Evolutionary conservation across 2,329 filamentous ascomycete species (phyloP), one percentile per base, ranked within the genome.

Genomic region (Byssothecium circinans): DNA sequence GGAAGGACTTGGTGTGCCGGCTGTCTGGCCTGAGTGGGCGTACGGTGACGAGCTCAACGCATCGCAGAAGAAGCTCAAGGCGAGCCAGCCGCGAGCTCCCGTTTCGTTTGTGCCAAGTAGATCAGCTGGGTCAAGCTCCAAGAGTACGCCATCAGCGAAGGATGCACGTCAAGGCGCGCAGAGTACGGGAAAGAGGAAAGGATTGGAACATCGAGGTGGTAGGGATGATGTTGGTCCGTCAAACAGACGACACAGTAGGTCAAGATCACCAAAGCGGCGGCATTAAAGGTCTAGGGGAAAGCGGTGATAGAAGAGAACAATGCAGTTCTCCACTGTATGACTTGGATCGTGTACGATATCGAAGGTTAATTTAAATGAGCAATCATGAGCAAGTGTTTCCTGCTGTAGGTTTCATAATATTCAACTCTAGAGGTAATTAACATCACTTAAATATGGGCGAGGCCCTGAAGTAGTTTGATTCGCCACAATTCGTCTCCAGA

Each of bases 1-100:
- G 14, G 55, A 64, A 8, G 64, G 67, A 8, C 45, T 75, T 7
- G 74, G 65, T 4, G 68, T 77, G n/a, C 67, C 71, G 3, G 55
- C 60, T 2, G 52, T 44, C 7, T 78, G 74, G 62, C 71, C 73
- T 8, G 59, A 70, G 14, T 74, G 70, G 61, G 73, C 71, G 32
- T 76, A 76, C 57, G 63, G 68, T 7, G 74, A 77, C 47, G 68
- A 73, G 57, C 57, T 75, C 48, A 64, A 60, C 43, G 67, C 63
- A 43, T 68, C 70, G 44, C 74, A 75, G 58, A 74, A 71, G 60
- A 61, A 61, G 41, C 54, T 72, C 3, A 67, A 58, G 45, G 71
- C 69, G 30, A 65, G 53, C 42, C 45, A 41, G 5, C 67, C 64
- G 19, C 58, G 68, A 29, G 60, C 61, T 22, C 53, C 59, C 14